phyloP scores from a whole-genome alignment of 306 rosid species.

The Quercus suber region DNA sequence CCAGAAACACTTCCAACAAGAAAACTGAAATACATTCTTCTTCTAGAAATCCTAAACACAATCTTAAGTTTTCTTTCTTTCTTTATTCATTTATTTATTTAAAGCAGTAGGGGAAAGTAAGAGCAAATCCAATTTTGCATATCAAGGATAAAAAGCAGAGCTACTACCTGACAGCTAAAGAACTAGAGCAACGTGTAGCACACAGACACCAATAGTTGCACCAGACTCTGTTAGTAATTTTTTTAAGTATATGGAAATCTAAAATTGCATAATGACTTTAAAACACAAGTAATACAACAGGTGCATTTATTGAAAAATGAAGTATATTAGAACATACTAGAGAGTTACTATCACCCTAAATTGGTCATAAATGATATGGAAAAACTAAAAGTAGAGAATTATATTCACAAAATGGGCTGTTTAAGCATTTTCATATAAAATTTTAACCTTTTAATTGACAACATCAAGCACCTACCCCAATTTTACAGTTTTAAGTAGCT shows the following conservation, averaged over 20 bases:
- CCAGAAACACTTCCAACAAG: too few species aligned
- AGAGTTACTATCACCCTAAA: background rate
- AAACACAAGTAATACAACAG: background rate
- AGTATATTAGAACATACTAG: background rate
- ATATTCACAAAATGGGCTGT: background rate
- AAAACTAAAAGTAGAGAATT: background rate
- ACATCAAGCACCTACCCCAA: background rate
- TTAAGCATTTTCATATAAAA: background rate
- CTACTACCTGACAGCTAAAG: conserved; percentile 84
- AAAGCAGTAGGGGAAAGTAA: too few species aligned
- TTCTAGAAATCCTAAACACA: too few species aligned
- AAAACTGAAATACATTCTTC: too few species aligned
- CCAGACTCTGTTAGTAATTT: conserved; percentile 76
- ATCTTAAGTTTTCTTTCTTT: too few species aligned
- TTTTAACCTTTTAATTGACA: background rate
- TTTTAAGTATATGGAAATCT: background rate
- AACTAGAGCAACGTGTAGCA: conserved; percentile 98
- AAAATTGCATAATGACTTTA: background rate
- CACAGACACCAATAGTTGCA: conserved; percentile 99
- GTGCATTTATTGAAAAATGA: background rate
- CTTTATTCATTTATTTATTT: too few species aligned
- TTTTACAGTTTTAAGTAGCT: background rate
- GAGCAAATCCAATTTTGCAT: too few species aligned
- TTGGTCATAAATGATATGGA: background rate
- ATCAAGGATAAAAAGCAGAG: conserved; percentile 10